These are phyloP conservation scores for Porcisia deanei DNA, from an alignment of 208 protist genomes.

Conservation along the genomic window DNA sequence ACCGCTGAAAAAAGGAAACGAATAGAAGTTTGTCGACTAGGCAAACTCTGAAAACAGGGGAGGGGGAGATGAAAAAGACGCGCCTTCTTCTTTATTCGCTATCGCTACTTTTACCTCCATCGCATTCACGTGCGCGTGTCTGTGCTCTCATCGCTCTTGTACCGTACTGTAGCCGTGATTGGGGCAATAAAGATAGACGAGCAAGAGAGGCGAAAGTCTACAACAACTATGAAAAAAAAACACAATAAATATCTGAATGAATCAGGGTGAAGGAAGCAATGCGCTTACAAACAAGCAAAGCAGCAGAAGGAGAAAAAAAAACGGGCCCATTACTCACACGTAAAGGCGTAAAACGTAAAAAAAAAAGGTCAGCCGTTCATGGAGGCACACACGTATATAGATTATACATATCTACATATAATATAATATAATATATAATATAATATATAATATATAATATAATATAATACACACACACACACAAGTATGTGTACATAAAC, in stretches of 20 bases:
- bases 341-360: background rate
- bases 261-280: background rate
- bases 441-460: no score
- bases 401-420: no score
- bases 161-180: background rate
- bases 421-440: no score
- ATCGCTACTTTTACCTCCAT: background rate
- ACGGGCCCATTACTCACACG: background rate
- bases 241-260: background rate
- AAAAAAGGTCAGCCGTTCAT: no score
- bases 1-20: background rate
- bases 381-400: no score
- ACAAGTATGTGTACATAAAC: background rate
- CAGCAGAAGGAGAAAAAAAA: slow-evolving; percentile 10
- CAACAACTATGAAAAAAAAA: background rate
- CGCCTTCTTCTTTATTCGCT: background rate
- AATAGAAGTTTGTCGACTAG: background rate
- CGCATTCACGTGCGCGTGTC: background rate
- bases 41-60: background rate
- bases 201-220: background rate
- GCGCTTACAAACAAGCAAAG: slow-evolving; percentile 2
- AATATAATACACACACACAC: no score
- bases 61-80: background rate
- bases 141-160: background rate
- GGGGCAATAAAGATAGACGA: background rate